Evolutionary conservation across 208 protist genomes (phyloP).

Genomic region (Acanthamoeba triangularis): DNA sequence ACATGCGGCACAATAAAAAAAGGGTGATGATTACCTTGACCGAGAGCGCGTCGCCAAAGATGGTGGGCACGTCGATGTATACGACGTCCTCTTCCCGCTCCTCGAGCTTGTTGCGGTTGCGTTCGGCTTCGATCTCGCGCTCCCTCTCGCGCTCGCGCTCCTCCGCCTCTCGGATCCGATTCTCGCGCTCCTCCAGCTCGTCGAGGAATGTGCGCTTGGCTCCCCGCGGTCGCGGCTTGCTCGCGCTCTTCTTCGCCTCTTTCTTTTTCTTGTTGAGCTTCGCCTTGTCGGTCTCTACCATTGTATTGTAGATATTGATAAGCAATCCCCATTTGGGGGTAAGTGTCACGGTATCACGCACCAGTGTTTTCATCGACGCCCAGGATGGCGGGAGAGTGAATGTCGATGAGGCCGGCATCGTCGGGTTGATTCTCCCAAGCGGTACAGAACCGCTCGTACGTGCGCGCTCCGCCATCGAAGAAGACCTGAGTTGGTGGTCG

Average conservation of each 20-base stretch:
- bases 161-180: not conserved
- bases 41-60: conserved; percentile 34
- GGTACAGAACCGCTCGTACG: conserved; percentile 48
- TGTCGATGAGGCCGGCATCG: conserved; percentile 55
- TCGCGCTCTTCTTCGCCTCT: not conserved
- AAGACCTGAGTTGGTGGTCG: not conserved
- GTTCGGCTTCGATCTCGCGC: not conserved
- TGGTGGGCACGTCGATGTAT: conserved; percentile 54
- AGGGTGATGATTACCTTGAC: conserved; percentile 7
- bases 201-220: not conserved
- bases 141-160: not conserved
- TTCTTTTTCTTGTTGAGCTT: conserved; percentile 22
- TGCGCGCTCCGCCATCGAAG: not conserved
- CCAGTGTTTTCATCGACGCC: not conserved
- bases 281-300: not conserved
- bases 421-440: conserved; percentile 44
- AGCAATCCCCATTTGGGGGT: too few species aligned
- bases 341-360: not conserved
- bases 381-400: conserved; percentile 11
- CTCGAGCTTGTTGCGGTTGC: not conserved
- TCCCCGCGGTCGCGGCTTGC: not conserved
- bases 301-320: not conserved
- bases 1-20: not conserved
- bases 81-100: not conserved
- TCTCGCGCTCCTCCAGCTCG: conserved; percentile 40